Evolutionary conservation across 441 rosid species (phyloP), one percentile per base, ranked within the genome.

Genomic region (Flueggea neowawraea): DNA sequence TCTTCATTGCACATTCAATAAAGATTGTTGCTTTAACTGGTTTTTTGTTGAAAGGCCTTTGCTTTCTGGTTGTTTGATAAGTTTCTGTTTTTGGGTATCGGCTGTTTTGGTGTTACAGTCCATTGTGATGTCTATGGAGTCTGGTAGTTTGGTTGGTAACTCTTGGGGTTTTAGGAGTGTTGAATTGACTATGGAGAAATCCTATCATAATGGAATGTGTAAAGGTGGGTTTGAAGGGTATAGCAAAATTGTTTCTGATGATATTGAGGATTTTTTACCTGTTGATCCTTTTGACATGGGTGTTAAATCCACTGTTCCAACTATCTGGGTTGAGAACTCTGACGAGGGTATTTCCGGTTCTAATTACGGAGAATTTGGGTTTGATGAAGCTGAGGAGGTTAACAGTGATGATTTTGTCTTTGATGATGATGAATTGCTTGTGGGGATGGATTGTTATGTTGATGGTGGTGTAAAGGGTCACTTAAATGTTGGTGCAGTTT

Each of bases 261-360:
- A 89, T 57, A 78, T 89, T 67, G 80, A 80, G 53, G 93, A 90
- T 75, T 68, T 76, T 72, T 69, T 91, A 78, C 97, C 97, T 0
- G 81, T 86, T 0, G 97, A 89, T 89, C 96, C 96, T 4, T 89
- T 89, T 63, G 96, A 91, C 48, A 81, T 83, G 97, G 84, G 78
- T 57, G 82, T 91, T 39, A 79, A 68, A 68, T 77, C 80, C 51
- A 77, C 90, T 54, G 74, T 85, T 55, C 80, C 91, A 0, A 89
- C 95, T 4, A 76, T 82, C 31, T 91, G 88, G 89, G 81, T 91
- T 55, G 86, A 80, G 75, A 86, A 84, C 54, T 73, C 86, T 80
- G 90, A 91, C 72, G 82, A 71, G 64, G 88, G 74, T 59, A 79
- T 75, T 66, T 8, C 7, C 9, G 83, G 78, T 58, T 53, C 73